Base-by-base conservation (phyloP, 495 filamentous ascomycete species). In the Penicillium parvum region DNA sequence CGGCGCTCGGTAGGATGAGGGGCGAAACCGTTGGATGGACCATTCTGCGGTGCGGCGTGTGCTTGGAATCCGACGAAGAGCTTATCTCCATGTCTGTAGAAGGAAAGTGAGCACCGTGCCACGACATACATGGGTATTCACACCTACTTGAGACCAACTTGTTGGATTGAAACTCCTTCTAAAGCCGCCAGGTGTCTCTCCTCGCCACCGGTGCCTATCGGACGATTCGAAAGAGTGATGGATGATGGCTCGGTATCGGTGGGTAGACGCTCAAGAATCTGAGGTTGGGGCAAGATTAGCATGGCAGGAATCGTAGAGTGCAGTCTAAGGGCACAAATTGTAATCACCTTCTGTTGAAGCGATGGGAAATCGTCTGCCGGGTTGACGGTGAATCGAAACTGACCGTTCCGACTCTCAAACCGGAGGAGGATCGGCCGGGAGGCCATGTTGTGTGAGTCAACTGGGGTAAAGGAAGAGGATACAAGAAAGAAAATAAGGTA, bases 71-170 rank as follows among this genome's bases (percentile, higher is more conserved):
- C 84, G 45, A 97, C 59, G 62, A 84, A 99, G 20, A 99, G 76
- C 49, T 94, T 79, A 52, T 95, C 90, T 27, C 92, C 92, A 62
- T 99, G 87, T 37, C 89, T 96, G n/a, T n/a, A n/a, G n/a, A n/a
- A n/a, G n/a, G n/a, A n/a, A n/a, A n/a, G n/a, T n/a, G n/a, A n/a
- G n/a, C n/a, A n/a, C n/a, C n/a, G n/a, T n/a, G n/a, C n/a, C n/a
- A n/a, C n/a, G n/a, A n/a, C n/a, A n/a, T n/a, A n/a, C n/a, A n/a
- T n/a, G n/a, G 39, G 7, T 5, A 23, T 12, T 15, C 38, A 2
- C 10, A 55, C 72, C 60, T 68, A 86, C 88, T 70, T 82, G 27
- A 95, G 64, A 28, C 84, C 85, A 41, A 90, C 81, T 56, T 79
- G 74, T 21, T 79, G 66, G 51, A 96, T 72, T 41, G 81, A 74